Percentiles rank a stretch among this genome's conserved stretches.
phyloP scores from a whole-genome alignment of 345 rosid species.

The Rhizophora mangle region DNA sequence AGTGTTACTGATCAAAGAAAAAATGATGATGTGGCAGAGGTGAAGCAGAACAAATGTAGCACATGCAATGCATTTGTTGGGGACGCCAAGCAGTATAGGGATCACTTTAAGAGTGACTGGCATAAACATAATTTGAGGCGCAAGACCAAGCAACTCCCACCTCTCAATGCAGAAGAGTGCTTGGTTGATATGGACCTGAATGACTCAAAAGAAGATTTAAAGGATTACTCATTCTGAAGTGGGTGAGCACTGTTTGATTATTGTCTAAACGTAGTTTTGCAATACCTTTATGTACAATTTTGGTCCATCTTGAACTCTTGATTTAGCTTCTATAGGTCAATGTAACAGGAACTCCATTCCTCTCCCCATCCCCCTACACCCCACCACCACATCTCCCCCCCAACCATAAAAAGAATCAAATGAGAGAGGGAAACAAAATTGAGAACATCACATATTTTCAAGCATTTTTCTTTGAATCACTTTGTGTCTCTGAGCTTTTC shows the following conservation, averaged over 20 bases:
- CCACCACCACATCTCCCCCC: too few relatives aligned
- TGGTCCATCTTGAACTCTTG: not conserved
- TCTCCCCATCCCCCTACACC: too few relatives aligned
- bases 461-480: too few relatives aligned
- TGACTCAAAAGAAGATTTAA: constrained; percentile 67
- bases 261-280: not conserved
- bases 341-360: too few relatives aligned
- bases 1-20: constrained; percentile 20
- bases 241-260: not conserved
- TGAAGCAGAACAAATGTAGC: constrained; percentile 72
- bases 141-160: constrained; percentile 79
- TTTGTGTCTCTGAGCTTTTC: too few relatives aligned
- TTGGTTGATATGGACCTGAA: constrained; percentile 60
- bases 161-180: constrained; percentile 78
- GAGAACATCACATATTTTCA: too few relatives aligned
- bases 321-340: not conserved
- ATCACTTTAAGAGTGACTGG: constrained; percentile 94
- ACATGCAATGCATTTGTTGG: constrained; percentile 78
- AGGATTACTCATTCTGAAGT: constrained; percentile 86
- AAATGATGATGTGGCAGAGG: constrained; percentile 40
- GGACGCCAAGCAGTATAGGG: constrained; percentile 76
- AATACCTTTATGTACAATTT: not conserved
- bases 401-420: too few relatives aligned
- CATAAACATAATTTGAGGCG: constrained; percentile 93
- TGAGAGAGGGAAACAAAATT: too few relatives aligned